Evolutionary conservation across 2,329 filamentous ascomycete genomes (phyloP), one percentile per base, ranked within the genome.

Genomic region (Rhinocladiella similis): DNA sequence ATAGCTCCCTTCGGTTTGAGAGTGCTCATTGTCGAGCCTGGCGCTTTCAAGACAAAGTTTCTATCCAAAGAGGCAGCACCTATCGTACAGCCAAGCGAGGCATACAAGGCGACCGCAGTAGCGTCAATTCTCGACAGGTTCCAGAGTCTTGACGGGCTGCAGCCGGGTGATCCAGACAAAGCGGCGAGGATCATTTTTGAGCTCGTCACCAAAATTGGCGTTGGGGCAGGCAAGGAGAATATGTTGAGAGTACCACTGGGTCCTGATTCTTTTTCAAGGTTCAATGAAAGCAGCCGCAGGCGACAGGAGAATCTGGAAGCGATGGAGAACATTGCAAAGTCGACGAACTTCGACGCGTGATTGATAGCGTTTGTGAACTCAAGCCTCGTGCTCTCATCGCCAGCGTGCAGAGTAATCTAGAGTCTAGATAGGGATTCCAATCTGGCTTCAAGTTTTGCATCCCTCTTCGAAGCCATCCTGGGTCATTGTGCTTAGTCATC

Each of bases 21-120:
- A 1, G 70, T 76, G 1, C 60, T 78, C 6, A 66, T 77, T 25
- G 72, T 77, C 1, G 73, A 77, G 60, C 75, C 75, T 0, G 75
- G 76, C 0, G 70, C 66, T 1, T 77, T 76, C 63, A 68, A 73
- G 1, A 78, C 76, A 1, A 72, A 73, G 16, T 77, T 77, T 61
- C 63, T 74, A 1, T 63, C 54, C 5, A 65, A 66, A 5, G 51
- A 62, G 33, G 14, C 47, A 13, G 5, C 54, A 27, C 57, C 47
- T 41, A 36, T 62, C 14, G 50, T 59, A 33, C 48, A 45, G 3
- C 42, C 61, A 19, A 36, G 41, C 29, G 9, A 39, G 19, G 42
- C 58, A 3, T 61, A 63, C 19, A 9, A 29, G 9, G 12, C n/a
- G 1, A 56, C 9, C 16, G 39, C 48, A 2, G 49, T 56, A 14